Conservation (phyloP, 441 rosid species). For the Lepidium campestre region DNA sequence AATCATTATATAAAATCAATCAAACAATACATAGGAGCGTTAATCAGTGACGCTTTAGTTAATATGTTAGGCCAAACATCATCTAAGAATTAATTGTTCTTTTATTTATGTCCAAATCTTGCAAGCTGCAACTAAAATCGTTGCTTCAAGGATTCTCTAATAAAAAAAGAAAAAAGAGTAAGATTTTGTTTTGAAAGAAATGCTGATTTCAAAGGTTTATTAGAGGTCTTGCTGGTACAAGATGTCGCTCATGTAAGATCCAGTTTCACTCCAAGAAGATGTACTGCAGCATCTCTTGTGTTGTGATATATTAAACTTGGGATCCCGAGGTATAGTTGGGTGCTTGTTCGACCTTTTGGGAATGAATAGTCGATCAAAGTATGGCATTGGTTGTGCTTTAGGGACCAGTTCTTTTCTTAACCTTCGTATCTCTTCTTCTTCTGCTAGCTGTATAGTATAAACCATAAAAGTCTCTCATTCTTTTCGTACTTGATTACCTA, state of each 20-base stretch:
- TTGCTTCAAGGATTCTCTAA: no score
- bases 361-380: slow-evolving; percentile 79
- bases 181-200: no score
- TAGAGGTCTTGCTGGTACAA: slow-evolving; percentile 16
- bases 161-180: no score
- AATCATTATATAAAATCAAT: no score
- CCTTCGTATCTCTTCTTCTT: slow-evolving; percentile 75
- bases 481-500: not conserved
- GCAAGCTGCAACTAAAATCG: no score
- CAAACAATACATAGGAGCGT: no score
- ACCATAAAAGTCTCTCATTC: not conserved
- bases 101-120: no score
- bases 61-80: no score
- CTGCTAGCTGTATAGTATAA: slow-evolving; percentile 46
- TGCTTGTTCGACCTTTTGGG: slow-evolving; percentile 77
- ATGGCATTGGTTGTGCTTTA: slow-evolving; percentile 93
- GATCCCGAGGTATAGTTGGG: slow-evolving; percentile 78
- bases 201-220: not conserved
- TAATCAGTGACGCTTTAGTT: no score
- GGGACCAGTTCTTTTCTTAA: slow-evolving; percentile 75
- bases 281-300: slow-evolving; percentile 61
- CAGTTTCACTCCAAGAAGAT: slow-evolving; percentile 59
- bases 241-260: slow-evolving; percentile 34
- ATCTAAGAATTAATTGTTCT: no score
- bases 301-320: slow-evolving; percentile 64